Evolutionary conservation across 2,329 filamentous ascomycete species (phyloP).

Genomic region (Diaporthe eres): DNA sequence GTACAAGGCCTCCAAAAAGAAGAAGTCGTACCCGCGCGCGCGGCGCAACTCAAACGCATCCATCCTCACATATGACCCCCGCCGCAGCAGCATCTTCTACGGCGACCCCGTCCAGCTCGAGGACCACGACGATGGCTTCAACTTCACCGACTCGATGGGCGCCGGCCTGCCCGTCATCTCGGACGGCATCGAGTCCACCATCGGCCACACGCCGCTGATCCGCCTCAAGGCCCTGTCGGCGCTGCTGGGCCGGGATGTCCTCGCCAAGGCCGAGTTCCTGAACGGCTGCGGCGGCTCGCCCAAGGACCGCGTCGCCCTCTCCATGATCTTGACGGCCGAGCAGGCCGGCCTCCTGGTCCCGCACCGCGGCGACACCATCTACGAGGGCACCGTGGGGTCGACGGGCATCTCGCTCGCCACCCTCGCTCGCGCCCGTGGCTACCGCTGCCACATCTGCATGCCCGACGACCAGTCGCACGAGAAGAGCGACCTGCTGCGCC

Average conservation of each 20-base stretch:
- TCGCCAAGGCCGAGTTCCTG: constrained; percentile 96
- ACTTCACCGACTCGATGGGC: constrained; percentile 43
- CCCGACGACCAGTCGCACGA: constrained; percentile 90
- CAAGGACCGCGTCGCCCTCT: constrained; percentile 94
- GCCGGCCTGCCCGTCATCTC: constrained; percentile 62
- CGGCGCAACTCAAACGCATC: constrained; percentile 43
- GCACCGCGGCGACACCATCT: constrained; percentile 90
- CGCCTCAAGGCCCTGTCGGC: constrained; percentile 87
- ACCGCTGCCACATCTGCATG: constrained; percentile 97
- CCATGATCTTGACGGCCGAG: constrained; percentile 89
- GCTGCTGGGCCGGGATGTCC: constrained; percentile 88
- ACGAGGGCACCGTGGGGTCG: constrained; percentile 96
- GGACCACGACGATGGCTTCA: constrained; percentile 60
- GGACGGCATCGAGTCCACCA: constrained; percentile 89
- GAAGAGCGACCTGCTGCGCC: constrained; percentile 89
- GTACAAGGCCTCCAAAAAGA: constrained; percentile 61
- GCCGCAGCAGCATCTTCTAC: constrained; percentile 62
- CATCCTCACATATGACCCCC: constrained; percentile 38
- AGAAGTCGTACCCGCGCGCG: constrained; percentile 48
- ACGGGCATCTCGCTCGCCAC: constrained; percentile 96
- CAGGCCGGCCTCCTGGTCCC: constrained; percentile 81
- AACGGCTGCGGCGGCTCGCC: constrained; percentile 95
- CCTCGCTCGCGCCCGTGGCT: constrained; percentile 88
- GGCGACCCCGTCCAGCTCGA: constrained; percentile 66
- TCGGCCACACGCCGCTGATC: constrained; percentile 93